Conservation (phyloP, 2,329 filamentous ascomycete genomes). For the Ceratocystis albifundus region DNA sequence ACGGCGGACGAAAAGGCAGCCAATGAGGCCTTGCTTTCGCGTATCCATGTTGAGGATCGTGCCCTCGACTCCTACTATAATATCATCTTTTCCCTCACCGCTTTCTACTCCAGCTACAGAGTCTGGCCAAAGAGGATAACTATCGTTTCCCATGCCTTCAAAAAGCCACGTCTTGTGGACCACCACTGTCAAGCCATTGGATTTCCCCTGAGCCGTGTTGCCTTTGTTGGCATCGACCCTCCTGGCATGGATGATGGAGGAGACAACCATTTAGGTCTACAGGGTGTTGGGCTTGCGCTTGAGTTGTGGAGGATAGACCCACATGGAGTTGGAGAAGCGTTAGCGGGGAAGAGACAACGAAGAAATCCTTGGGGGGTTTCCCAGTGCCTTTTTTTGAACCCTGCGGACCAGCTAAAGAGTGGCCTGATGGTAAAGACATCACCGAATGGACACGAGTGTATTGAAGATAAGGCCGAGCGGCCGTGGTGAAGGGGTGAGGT, state of each 20-base stretch:
- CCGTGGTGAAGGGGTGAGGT: conserved; percentile 31
- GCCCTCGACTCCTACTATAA: conserved; percentile 84
- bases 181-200: conserved; percentile 54
- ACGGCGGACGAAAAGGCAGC: background rate
- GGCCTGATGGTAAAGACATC: conserved; percentile 31
- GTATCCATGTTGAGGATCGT: conserved; percentile 51
- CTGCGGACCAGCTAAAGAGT: conserved; percentile 31
- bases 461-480: conserved; percentile 32
- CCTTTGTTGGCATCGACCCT: conserved; percentile 55
- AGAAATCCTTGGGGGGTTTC: conserved; percentile 40
- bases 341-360: conserved; percentile 38
- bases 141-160: conserved; percentile 60
- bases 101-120: conserved; percentile 35
- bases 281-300: conserved; percentile 36
- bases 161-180: conserved; percentile 49
- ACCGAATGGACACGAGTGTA: conserved; percentile 32
- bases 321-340: conserved; percentile 37
- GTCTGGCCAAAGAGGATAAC: conserved; percentile 48
- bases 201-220: conserved; percentile 37
- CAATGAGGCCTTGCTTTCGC: conserved; percentile 24
- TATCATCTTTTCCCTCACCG: conserved; percentile 58
- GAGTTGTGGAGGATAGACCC: conserved; percentile 43
- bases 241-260: conserved; percentile 32
- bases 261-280: conserved; percentile 30
- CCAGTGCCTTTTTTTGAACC: conserved; percentile 36